Evolutionary conservation across 2,329 filamentous ascomycete genomes (phyloP).

Genomic region (Ophiostoma pallidulum): DNA sequence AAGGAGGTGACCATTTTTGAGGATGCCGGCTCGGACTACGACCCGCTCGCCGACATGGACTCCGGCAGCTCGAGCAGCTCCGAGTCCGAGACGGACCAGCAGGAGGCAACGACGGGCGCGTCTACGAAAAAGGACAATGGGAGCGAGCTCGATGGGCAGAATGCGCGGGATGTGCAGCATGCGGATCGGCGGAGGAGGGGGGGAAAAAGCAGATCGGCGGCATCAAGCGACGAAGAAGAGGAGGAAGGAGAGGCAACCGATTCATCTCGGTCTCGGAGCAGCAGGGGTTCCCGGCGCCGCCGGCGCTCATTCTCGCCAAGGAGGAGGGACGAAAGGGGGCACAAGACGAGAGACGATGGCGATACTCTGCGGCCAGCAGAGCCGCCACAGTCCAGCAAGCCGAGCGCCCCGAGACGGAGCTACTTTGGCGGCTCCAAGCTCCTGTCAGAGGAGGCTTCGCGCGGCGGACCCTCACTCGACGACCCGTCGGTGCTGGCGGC

Average conservation of each 20-base stretch:
- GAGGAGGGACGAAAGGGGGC: constrained; percentile 32
- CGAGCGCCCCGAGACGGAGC: constrained; percentile 43
- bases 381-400: constrained; percentile 21
- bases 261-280: not conserved
- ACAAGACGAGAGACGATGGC: constrained; percentile 19
- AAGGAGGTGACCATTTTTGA: constrained; percentile 57
- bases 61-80: constrained; percentile 31
- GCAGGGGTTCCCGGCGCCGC: not conserved
- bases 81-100: constrained; percentile 31
- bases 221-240: constrained; percentile 15
- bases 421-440: constrained; percentile 56
- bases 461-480: constrained; percentile 47
- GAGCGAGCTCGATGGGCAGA: constrained; percentile 18
- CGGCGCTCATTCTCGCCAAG: no score
- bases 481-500: constrained; percentile 77
- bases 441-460: constrained; percentile 38
- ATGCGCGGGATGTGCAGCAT: no score
- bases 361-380: not conserved
- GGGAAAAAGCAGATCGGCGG: not conserved
- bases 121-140: constrained; percentile 12
- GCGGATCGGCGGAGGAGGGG: not conserved
- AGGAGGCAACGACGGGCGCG: constrained; percentile 13
- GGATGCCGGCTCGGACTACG: constrained; percentile 56
- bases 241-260: constrained; percentile 14
- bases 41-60: constrained; percentile 53